Evolutionary conservation across 75 land plant genomes (phyloP).

Genomic region (Cupressus sempervirens): DNA sequence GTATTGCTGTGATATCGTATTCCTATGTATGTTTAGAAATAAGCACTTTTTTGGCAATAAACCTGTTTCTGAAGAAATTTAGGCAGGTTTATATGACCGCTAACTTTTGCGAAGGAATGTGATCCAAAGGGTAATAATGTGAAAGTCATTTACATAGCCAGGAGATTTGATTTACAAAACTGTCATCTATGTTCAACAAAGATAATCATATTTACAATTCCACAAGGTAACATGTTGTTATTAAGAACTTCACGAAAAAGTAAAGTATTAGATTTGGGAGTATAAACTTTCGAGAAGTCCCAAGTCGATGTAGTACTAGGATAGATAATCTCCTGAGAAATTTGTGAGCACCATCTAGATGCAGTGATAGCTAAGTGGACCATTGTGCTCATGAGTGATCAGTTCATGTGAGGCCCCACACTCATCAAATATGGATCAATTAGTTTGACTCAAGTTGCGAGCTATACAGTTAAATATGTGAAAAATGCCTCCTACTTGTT

Average conservation of each 20-base stretch:
- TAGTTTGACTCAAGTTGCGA: no score
- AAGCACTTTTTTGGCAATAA: not conserved
- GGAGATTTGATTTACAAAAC: not conserved
- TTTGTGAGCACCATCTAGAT: no score
- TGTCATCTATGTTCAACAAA: not conserved
- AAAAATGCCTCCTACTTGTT: no score
- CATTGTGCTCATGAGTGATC: no score
- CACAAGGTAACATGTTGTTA: not conserved
- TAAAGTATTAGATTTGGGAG: not conserved
- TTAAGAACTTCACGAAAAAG: not conserved
- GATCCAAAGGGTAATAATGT: not conserved
- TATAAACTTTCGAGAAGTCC: not conserved
- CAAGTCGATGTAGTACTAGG: no score
- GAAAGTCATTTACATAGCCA: not conserved
- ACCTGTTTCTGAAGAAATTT: not conserved
- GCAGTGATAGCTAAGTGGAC: no score
- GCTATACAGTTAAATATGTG: no score
- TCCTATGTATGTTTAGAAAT: not conserved
- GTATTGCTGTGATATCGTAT: not conserved
- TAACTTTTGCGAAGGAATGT: not conserved
- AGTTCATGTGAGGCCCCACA: no score
- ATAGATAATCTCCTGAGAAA: no score
- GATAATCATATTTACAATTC: not conserved
- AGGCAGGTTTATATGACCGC: not conserved
- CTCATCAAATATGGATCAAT: no score